Evolutionary conservation across 352 stramenopile species (phyloP).

Genomic region (Phytophthora chlamydospora): DNA sequence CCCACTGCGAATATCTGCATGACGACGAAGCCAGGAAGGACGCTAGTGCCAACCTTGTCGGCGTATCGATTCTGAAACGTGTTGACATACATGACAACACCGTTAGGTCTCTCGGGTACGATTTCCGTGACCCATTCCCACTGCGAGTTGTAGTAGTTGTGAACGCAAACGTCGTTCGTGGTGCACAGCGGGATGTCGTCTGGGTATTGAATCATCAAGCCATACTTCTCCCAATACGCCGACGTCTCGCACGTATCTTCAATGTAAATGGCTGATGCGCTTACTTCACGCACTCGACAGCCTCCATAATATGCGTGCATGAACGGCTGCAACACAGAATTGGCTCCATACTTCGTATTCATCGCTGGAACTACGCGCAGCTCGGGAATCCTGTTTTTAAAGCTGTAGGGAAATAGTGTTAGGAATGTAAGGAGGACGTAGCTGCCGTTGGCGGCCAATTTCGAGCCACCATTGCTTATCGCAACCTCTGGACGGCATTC

Average conservation of each 20-base stretch:
- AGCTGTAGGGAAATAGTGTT: conserved; percentile 21
- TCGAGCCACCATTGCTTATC: not conserved
- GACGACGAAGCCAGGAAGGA: conserved; percentile 30
- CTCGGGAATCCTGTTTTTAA: conserved; percentile 9
- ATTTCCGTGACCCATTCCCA: conserved; percentile 30
- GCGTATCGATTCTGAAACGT: conserved; percentile 25
- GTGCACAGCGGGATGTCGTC: conserved; percentile 36
- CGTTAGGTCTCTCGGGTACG: conserved; percentile 4
- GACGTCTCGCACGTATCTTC: conserved; percentile 5
- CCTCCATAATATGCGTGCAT: conserved; percentile 12
- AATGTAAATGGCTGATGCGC: conserved; percentile 10
- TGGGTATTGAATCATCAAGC: conserved; percentile 35
- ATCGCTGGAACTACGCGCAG: conserved; percentile 4
- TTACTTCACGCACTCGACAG: conserved; percentile 16
- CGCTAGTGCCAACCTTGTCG: conserved; percentile 22
- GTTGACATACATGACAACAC: conserved; percentile 29
- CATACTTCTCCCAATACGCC: conserved; percentile 32
- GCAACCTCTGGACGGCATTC: conserved; percentile 2
- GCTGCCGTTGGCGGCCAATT: not conserved
- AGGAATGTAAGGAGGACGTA: conserved; percentile 13
- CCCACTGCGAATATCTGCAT: conserved; percentile 40
- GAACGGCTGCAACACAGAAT: conserved; percentile 3
- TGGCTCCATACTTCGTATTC: conserved; percentile 4
- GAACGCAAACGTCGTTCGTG: conserved; percentile 31
- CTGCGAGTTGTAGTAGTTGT: conserved; percentile 45